phyloP scores from a whole-genome alignment of 163 green algal species.

The Coccomyxa subellipsoidea region DNA sequence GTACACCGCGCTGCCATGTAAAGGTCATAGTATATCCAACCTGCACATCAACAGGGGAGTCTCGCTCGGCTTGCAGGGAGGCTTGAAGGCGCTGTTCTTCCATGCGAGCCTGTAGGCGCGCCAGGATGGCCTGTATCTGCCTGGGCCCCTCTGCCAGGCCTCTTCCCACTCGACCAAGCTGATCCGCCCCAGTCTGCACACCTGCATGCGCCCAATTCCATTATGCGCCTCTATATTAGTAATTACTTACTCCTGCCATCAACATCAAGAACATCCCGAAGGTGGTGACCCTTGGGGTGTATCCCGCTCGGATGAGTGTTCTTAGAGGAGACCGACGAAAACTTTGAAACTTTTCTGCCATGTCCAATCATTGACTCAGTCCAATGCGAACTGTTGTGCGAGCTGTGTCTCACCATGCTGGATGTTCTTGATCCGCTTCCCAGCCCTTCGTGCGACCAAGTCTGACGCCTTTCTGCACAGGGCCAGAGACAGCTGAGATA shows the following conservation, averaged over 20 bases:
- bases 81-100: conserved; percentile 44
- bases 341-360: no score
- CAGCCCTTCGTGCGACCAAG: conserved; percentile 18
- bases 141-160: conserved; percentile 34
- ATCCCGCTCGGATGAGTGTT: no score
- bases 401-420: not conserved
- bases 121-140: conserved; percentile 42
- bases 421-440: conserved; percentile 20
- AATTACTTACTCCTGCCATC: no score
- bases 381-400: no score
- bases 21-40: conserved; percentile 18
- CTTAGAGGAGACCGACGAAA: no score
- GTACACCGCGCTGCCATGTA: no score
- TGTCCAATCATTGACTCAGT: no score
- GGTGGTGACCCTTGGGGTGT: no score
- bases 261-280: no score
- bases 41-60: conserved; percentile 72
- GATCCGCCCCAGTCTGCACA: conserved; percentile 14
- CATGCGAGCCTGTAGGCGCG: conserved; percentile 41
- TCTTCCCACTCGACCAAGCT: conserved; percentile 1
- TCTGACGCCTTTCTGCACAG: conserved; percentile 12
- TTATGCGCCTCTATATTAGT: no score
- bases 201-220: conserved; percentile 10
- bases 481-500: no score
- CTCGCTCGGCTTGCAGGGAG: conserved; percentile 43